Evolutionary conservation across 1,284 basidiomycete species (phyloP), one percentile per base, ranked within the genome.

Genomic region (Tilletia walkeri): DNA sequence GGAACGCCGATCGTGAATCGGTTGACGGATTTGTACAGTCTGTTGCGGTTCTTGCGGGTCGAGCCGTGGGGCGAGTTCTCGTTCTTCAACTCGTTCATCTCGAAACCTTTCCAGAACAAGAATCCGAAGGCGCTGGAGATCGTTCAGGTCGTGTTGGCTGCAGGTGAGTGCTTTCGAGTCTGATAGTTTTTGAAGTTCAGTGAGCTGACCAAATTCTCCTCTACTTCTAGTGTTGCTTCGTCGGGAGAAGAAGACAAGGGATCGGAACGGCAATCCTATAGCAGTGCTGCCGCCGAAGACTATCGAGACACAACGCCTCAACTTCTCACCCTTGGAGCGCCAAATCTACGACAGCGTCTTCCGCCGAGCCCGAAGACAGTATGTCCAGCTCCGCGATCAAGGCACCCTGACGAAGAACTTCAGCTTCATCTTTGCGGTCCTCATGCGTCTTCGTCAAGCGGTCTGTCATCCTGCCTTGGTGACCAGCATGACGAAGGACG

Each of bases 1-100:
- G 92, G 94, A 41, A 98, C 95, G 10, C 95, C 95, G 0, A 98
- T 99, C 73, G 93, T 98, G 71, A 99, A 99, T 54, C 82, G 83
- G 66, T 87, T 98, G 4, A 95, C 97, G 73, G 95, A 98, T 80
- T 86, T 99, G 6, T 95, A 92, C 70, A 76, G 73, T 39, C 70
- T 82, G 61, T 75, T 82, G 63, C 78, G 77, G 24, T 98, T 95
- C 86, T 87, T 98, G 16, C 88, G 89, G 67, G 92, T 94, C 78
- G 90, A 91, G 75, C 95, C 95, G 0, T 97, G 95, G 95, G 82
- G 82, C 56, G 80, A 83, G 66, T 81, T 79, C 50, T 69, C 69
- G 67, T 83, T 83, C 68, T 83, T 83, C 73, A 82, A 83, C 72
- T 72, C 74, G 36, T 83, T 83, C 66, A 77, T 83, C 2, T 76